A percentile compares a stretch with the other conserved stretches of the same genome.
These are phyloP conservation scores for Usnea hakonensis DNA, from an alignment of 495 filamentous ascomycete species.

Conservation along the genomic window DNA sequence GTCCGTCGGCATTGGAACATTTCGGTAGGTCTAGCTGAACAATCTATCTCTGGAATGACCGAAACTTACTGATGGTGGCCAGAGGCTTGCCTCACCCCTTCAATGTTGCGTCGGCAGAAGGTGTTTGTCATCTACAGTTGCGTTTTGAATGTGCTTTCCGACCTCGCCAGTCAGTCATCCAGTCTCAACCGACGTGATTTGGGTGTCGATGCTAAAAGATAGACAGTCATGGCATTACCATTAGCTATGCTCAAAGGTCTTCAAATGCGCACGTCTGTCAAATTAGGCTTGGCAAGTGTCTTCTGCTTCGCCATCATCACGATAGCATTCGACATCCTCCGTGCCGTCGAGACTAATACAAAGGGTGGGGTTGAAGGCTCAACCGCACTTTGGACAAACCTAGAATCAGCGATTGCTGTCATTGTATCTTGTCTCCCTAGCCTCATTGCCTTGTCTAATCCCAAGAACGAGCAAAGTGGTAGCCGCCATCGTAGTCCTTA, in stretches of 20 bases:
- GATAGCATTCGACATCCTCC: slow-evolving; percentile 4
- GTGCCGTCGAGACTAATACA: background rate
- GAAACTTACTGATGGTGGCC: background rate
- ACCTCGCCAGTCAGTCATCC: background rate
- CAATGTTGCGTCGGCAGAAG: background rate
- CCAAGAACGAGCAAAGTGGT: background rate
- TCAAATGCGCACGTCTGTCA: background rate
- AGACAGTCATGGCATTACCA: slow-evolving; percentile 4
- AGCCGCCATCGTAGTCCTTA: background rate
- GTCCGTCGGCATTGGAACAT: background rate
- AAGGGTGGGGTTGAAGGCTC: background rate
- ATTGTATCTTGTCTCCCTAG: slow-evolving; percentile 8
- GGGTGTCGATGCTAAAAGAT: background rate
- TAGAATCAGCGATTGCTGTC: slow-evolving; percentile 6
- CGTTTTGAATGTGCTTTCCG: background rate
- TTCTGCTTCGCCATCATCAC: slow-evolving; percentile 5
- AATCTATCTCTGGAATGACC: too few relatives aligned
- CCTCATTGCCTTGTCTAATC: background rate
- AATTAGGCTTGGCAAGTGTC: slow-evolving; percentile 3
- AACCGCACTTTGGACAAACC: slow-evolving; percentile 4
- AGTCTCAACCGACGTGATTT: too few relatives aligned
- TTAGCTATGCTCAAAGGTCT: slow-evolving; percentile 1
- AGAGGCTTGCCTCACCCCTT: background rate
- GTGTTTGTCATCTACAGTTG: background rate
- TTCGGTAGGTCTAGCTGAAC: background rate